phyloP scores from a whole-genome alignment of 1,284 basidiomycete species.

The Sphaerobolus stellatus region DNA sequence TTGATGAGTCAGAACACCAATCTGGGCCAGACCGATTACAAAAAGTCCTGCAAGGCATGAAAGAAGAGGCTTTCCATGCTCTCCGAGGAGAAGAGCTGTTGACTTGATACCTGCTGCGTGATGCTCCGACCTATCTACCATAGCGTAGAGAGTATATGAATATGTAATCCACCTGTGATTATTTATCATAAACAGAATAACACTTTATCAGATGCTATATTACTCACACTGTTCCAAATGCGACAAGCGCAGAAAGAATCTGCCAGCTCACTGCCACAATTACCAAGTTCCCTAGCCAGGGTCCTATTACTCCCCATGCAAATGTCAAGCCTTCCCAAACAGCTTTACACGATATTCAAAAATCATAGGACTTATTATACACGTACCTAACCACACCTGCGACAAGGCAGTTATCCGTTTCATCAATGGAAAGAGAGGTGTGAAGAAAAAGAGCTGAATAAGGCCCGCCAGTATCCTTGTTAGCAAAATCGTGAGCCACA shows the following conservation, averaged over 20 bases:
- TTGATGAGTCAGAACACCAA: conserved; percentile 30
- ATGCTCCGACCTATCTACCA: conserved; percentile 47
- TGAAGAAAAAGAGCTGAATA: not conserved
- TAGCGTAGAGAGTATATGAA: conserved; percentile 51
- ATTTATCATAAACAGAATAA: not conserved
- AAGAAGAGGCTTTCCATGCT: conserved; percentile 35
- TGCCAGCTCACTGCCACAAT: not conserved
- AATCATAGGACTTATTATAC: not conserved
- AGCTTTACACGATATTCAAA: not conserved
- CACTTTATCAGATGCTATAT: not conserved
- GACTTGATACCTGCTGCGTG: conserved; percentile 44
- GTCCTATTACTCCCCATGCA: not conserved
- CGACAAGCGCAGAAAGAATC: not conserved
- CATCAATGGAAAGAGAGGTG: not conserved
- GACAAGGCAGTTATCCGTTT: not conserved
- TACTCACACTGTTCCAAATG: not conserved
- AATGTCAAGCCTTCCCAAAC: not conserved
- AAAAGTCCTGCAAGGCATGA: conserved; percentile 36
- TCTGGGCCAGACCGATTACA: conserved; percentile 32
- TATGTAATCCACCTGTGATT: conserved; percentile 27
- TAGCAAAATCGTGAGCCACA: not conserved
- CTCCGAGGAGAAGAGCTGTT: conserved; percentile 44
- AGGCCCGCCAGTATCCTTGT: not conserved
- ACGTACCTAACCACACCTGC: not conserved
- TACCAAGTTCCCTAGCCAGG: not conserved